Conservation (phyloP, 306 rosid genomes). For the Acacia confusa region DNA sequence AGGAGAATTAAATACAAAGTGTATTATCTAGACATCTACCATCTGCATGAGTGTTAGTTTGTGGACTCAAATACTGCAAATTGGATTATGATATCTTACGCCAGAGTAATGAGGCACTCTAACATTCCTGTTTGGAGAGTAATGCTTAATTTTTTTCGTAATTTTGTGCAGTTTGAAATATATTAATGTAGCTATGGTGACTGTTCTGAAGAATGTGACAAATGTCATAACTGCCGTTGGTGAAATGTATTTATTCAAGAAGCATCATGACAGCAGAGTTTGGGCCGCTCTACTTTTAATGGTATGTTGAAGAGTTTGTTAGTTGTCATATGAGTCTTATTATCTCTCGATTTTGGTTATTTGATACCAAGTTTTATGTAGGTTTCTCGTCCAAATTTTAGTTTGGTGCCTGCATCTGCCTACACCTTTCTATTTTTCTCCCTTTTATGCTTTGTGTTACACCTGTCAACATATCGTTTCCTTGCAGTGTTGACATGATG, state of each 20-base stretch:
- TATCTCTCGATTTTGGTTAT: conserved; percentile 9
- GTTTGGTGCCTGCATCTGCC: conserved; percentile 19
- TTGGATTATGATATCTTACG: conserved; percentile 1
- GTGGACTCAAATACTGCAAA: neutral
- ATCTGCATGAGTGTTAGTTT: conserved; percentile 4
- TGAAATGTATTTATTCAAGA: conserved; percentile 89
- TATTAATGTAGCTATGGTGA: conserved; percentile 98
- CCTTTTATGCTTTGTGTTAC: neutral
- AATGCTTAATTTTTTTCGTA: conserved; percentile 25
- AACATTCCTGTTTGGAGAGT: neutral
- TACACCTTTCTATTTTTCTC: neutral
- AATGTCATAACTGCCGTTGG: conserved; percentile 98
- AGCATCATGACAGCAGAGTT: conserved; percentile 87
- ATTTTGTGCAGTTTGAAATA: conserved; percentile 84
- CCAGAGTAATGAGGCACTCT: neutral
- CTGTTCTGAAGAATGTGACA: conserved; percentile 96
- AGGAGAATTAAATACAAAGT: conserved; percentile 16
- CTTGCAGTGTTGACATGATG: conserved; percentile 15
- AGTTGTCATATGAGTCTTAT: conserved; percentile 13
- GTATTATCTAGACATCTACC: conserved; percentile 9
- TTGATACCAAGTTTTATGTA: conserved; percentile 7
- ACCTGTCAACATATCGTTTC: conserved; percentile 1
- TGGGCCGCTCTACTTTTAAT: conserved; percentile 95
- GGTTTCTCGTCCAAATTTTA: conserved; percentile 16
- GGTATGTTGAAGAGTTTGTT: conserved; percentile 55